Conservation (phyloP, 1,284 basidiomycete genomes). For the Boletellus deceptivus region DNA sequence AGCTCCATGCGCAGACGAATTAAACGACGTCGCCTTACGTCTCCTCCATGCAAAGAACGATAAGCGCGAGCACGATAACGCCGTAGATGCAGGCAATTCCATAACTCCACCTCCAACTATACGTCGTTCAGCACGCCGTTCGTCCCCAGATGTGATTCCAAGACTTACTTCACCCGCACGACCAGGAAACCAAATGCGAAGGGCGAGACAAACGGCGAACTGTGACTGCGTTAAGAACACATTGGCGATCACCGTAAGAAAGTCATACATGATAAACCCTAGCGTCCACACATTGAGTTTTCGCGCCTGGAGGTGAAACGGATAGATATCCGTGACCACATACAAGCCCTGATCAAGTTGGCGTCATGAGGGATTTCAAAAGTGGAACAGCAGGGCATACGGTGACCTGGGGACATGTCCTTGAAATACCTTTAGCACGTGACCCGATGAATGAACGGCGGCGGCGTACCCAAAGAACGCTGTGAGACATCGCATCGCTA, state of each 20-base stretch:
- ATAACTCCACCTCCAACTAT: constrained; percentile 70
- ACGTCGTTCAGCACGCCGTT: not conserved
- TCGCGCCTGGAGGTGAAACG: constrained; percentile 73
- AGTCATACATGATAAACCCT: constrained; percentile 60
- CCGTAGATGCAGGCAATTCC: constrained; percentile 64
- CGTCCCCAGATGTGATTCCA: not conserved
- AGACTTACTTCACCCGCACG: constrained; percentile 47
- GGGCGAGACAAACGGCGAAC: constrained; percentile 62
- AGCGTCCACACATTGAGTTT: constrained; percentile 75
- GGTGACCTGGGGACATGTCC: constrained; percentile 67
- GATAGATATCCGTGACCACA: constrained; percentile 66
- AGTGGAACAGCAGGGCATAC: constrained; percentile 36
- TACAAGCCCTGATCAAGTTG: constrained; percentile 51
- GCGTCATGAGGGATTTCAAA: not conserved
- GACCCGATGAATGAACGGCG: constrained; percentile 1
- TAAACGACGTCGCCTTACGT: constrained; percentile 43
- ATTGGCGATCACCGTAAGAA: not conserved
- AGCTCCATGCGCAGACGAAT: not conserved
- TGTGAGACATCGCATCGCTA: constrained; percentile 69
- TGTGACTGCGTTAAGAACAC: constrained; percentile 5
- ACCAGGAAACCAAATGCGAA: constrained; percentile 71
- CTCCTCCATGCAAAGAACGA: constrained; percentile 60
- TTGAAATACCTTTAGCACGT: constrained; percentile 25
- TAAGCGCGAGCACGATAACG: constrained; percentile 52
- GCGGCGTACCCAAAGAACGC: constrained; percentile 61